Evolutionary conservation across 176 grass and related monocot species (phyloP), one percentile per base, ranked within the genome.

Genomic region (Eremochloa ophiuroides): DNA sequence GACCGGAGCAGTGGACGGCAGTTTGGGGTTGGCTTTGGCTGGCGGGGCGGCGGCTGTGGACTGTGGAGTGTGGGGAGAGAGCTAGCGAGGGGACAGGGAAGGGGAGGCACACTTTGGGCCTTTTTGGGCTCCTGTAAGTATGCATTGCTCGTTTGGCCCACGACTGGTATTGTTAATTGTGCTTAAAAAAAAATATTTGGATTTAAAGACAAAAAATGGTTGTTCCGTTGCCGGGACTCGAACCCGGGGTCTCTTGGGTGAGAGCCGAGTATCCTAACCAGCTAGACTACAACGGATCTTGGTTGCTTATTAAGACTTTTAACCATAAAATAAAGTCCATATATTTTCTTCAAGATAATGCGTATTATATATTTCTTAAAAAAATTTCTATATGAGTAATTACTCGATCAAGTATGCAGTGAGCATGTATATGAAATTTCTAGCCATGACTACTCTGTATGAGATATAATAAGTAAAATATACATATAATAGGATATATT

Each of bases 211-310:
- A 22, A 51, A 51, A 51, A 51, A 7, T 6, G 0, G 7, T 2
- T 20, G 1, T 20, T 51, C 18, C 7, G 18, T 22, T 51, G 48
- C 30, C 17, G 15, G 15, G 42, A 71, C 15, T 38, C n/a, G n/a
- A n/a, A 82, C 82, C 79, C 73, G 62, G 12, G 83, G 92, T 89
- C 89, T 93, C 84, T 98, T 78, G 87, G 84, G 86, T 93, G 90
- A 95, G 92, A 93, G 90, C 92, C 86, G 88, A 98, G 86, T 91
- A 98, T 93, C 95, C 93, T 95, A 86, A 93, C 86, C 93, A 93
- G 74, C 86, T 93, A 98, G 88, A 98, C 92, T 55, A 69, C 79
- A 81, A 81, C 47, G 66, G 79, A 81, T 10, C n/a, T n/a, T n/a
- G n/a, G n/a, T n/a, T n/a, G n/a, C n/a, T n/a, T n/a, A n/a, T n/a